Evolutionary conservation across 2,329 filamentous ascomycete genomes (phyloP), one percentile per base, ranked within the genome.

Genomic region (Fusarium sp.): DNA sequence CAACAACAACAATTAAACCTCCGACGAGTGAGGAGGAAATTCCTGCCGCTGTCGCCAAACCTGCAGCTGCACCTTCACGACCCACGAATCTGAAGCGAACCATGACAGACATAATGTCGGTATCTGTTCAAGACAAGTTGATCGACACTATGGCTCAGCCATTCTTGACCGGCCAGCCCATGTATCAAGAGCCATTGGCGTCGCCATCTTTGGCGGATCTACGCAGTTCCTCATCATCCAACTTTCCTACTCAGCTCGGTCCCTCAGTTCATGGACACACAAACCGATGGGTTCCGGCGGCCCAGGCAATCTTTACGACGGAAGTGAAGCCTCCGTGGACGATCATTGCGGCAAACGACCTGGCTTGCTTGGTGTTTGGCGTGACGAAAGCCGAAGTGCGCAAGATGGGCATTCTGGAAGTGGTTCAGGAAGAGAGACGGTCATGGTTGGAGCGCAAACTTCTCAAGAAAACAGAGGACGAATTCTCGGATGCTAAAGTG

Each of bases 271-370:
- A 98, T 82, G 93, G 93, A 10, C 95, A 98, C 83, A 93, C 94
- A 67, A 97, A 94, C 78, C 91, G 97, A 82, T 98, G 95, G 91
- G 92, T 94, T 15, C 95, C 95, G 9, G 94, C 95, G 47, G 94
- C 96, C 6, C 97, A 99, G 82, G 97, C 97, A 63, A 98, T 99
- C 66, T 99, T 99, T 81, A 97, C 96, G 9, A 99, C 97, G n/a
- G 94, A 97, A 82, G 89, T 94, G 15, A 91, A 93, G 73, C 90
- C 94, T 10, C 97, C 96, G 4, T 99, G 95, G 94, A 99, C 96
- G 1, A 98, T 99, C 69, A 90, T 98, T 63, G 94, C 97, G 4
- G 97, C 97, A 59, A 99, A 99, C 80, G 97, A 99, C 81, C 87
- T 99, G 58, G 97, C 97, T 20, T 99, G 97, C 83, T 87, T 99